phyloP scores from a whole-genome alignment of 1,139 yeast genomes.

The Suhomyces kunorum region DNA sequence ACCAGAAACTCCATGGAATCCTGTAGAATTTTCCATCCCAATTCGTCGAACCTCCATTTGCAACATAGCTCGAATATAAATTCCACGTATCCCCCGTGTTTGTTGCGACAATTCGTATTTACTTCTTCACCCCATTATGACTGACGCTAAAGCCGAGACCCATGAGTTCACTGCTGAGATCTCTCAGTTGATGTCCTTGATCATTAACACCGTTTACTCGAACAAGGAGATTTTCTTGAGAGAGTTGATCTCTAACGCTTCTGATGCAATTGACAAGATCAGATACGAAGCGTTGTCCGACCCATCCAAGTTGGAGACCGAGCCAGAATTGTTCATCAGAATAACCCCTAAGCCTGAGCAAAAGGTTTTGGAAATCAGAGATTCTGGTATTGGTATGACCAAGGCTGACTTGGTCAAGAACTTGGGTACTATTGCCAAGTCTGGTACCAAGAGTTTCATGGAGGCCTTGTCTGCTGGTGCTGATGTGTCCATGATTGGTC shows the following conservation, averaged over 20 bases:
- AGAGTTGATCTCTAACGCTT: conserved; percentile 98
- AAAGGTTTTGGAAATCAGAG: conserved; percentile 95
- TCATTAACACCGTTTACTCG: conserved; percentile 99
- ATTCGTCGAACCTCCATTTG: conserved; percentile 13
- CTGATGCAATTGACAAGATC: conserved; percentile 94
- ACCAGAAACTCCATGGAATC: conserved; percentile 27
- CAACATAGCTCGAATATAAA: conserved; percentile 12
- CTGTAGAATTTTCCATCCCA: conserved; percentile 34
- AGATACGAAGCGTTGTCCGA: conserved; percentile 96
- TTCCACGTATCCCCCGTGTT: conserved; percentile 10
- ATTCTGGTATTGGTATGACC: conserved; percentile 99
- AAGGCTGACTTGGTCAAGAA: conserved; percentile 98
- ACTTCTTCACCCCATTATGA: conserved; percentile 37
- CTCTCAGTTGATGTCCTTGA: conserved; percentile 99
- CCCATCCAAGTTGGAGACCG: conserved; percentile 87
- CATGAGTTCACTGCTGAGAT: conserved; percentile 99
- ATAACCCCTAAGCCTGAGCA: conserved; percentile 95
- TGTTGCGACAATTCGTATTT: conserved; percentile 7
- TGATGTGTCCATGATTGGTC: conserved; percentile 99
- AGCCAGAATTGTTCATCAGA: conserved; percentile 96
- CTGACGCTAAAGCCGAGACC: conserved; percentile 68
- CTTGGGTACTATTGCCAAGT: conserved; percentile 99
- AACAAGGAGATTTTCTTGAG: conserved; percentile 99
- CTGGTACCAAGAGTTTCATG: conserved; percentile 99
- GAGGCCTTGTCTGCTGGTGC: conserved; percentile 99